Percentiles rank a stretch among this genome's conserved stretches.
Evolutionary conservation across 1,284 basidiomycete genomes (phyloP).

Genomic region (Erythrobasidium hasegawianum): DNA sequence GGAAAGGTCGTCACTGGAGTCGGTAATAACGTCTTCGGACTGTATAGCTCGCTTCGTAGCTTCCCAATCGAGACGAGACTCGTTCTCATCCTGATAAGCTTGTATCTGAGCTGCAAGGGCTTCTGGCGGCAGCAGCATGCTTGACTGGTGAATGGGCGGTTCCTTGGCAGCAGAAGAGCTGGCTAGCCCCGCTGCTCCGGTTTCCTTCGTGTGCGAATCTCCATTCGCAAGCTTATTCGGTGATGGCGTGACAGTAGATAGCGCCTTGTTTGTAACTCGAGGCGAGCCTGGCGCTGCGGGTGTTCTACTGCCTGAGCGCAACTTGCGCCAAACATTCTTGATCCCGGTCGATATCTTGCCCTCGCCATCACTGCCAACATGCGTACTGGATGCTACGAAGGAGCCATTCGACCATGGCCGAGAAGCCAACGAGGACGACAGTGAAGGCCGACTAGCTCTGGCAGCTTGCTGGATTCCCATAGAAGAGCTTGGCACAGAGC

Average conservation of each 20-base stretch:
- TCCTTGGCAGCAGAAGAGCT: constrained; percentile 1
- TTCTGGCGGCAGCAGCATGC: background rate
- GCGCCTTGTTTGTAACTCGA: background rate
- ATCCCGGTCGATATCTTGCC: constrained; percentile 6
- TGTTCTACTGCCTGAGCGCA: constrained; percentile 30
- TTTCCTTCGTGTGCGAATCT: background rate
- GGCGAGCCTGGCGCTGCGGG: constrained; percentile 7
- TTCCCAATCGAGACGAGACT: background rate
- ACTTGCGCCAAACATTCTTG: constrained; percentile 12
- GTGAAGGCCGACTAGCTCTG: constrained; percentile 11
- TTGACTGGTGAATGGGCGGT: constrained; percentile 1
- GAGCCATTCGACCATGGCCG: constrained; percentile 2
- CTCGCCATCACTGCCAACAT: constrained; percentile 12
- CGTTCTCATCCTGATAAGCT: background rate
- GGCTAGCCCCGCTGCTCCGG: background rate
- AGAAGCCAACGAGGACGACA: constrained; percentile 9
- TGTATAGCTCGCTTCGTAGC: background rate
- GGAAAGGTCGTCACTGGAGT: constrained; percentile 27
- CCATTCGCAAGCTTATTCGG: too few relatives aligned
- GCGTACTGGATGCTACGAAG: constrained; percentile 1
- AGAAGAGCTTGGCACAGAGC: background rate
- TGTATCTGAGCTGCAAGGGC: background rate
- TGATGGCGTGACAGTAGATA: background rate
- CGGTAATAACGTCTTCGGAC: constrained; percentile 20
- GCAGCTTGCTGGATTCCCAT: background rate